phyloP scores from a whole-genome alignment of 345 rosid species.

The Eucalyptus albens region DNA sequence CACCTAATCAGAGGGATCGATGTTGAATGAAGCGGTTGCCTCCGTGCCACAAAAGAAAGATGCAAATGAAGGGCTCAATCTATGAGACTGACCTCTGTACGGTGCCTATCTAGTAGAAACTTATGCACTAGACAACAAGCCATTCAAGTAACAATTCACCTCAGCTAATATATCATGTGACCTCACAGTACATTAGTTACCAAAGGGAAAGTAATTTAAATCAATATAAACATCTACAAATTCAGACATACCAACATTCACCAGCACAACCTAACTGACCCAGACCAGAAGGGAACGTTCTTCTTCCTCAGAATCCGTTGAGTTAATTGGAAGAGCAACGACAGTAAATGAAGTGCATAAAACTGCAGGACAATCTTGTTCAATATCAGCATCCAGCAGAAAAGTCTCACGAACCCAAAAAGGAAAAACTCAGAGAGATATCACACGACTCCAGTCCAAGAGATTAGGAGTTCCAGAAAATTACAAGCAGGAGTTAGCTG shows the following conservation, averaged over 20 bases:
- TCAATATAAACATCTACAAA: neutral
- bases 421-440: neutral
- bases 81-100: neutral
- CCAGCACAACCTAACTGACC: neutral
- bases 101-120: neutral
- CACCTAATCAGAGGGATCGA: neutral
- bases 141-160: neutral
- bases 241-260: neutral
- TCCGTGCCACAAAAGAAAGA: neutral
- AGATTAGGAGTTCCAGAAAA: neutral
- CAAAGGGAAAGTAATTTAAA: neutral
- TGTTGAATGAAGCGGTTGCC: neutral
- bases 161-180: neutral
- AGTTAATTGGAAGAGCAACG: neutral
- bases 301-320: neutral
- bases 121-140: neutral
- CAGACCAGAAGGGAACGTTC: neutral
- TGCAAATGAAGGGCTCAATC: neutral
- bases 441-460: neutral
- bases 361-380: neutral
- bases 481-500: neutral
- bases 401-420: neutral
- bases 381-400: neutral
- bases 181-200: neutral
- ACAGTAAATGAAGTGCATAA: neutral